Base-by-base conservation (phyloP, 192 early-diverging fungal species). In the Umbelopsis isabellina region DNA sequence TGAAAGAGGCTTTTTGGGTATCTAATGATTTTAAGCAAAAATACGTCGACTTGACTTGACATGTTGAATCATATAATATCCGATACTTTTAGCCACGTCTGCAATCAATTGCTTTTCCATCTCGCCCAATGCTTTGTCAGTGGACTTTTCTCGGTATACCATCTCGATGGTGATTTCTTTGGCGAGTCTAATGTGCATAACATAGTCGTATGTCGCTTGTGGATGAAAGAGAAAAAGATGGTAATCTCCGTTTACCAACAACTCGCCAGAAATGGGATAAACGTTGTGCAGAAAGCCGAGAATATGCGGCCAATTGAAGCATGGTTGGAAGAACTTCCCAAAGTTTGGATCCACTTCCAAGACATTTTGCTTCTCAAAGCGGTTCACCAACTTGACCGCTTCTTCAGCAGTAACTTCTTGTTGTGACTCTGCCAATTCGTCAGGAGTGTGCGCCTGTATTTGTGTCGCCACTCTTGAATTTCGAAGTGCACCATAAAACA, bases 401-500 rank as follows among this genome's bases (percentile, higher is more conserved):
- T 70, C 73, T 15, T 48, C 23, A 0, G 46, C 48, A 15, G 55
- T 15, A 12, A 33, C 30, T 18, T 61, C 55, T 12, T 61, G 18
- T 6, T 61, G 25, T 1, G 13, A 4, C 4, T 15, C 27, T 10
- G 4, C 18, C 0, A 13, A 2, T 0, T 30, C 9, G 10, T 61
- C 55, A 0, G 55, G 18, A 18, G 52, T 3, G 12, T 25, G 52
- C 48, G 18, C 4, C 20, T 49, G 15, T 35, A 30, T 22, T 18
- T 35, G 49, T 61, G 27, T 41, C 13, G 10, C 23, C 58, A 16
- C 41, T 25, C 37, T 65, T 48, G 23, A 50, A 55, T 1, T 23
- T 65, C 4, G 65, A 46, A 70, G 67, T n/a, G 33, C 33, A 33
- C 18, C 69, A 69, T 1, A 73, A 22, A 61, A 25, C 55, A 61